These are phyloP conservation scores for Sugiyamaella grinbergsii DNA, from an alignment of 1,139 yeast species.

Conservation along the genomic window DNA sequence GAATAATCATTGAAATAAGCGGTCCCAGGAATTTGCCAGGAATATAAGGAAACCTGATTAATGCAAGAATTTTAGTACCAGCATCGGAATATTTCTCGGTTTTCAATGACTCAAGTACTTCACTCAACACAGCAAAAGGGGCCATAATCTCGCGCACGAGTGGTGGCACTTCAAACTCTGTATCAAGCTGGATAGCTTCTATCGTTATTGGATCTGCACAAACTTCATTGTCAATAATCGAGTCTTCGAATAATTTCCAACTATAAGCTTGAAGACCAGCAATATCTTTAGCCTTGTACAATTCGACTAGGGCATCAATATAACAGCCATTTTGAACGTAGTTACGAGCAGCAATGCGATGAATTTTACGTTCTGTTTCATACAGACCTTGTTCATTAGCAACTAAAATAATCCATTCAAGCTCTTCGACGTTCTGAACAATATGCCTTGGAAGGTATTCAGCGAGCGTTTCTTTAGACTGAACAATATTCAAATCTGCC, in stretches of 20 bases:
- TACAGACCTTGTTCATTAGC: constrained; percentile 49
- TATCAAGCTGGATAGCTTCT: constrained; percentile 36
- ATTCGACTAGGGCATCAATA: constrained; percentile 67
- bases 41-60: constrained; percentile 64
- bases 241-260: constrained; percentile 62
- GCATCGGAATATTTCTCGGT: constrained; percentile 39
- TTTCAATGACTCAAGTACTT: constrained; percentile 47
- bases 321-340: constrained; percentile 41
- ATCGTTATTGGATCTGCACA: constrained; percentile 31
- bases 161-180: constrained; percentile 46
- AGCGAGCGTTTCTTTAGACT: constrained; percentile 53
- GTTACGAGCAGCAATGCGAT: constrained; percentile 32
- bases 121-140: constrained; percentile 69
- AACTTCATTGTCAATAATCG: constrained; percentile 52
- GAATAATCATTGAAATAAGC: constrained; percentile 43
- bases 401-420: constrained; percentile 74
- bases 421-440: constrained; percentile 62
- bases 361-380: constrained; percentile 25
- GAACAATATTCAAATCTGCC: constrained; percentile 25
- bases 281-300: constrained; percentile 64
- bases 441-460: constrained; percentile 64
- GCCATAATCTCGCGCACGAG: constrained; percentile 66
- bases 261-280: constrained; percentile 46
- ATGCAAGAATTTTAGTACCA: constrained; percentile 49
- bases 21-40: constrained; percentile 55